phyloP scores from a whole-genome alignment of 441 rosid genomes.

The Capsella rubella region DNA sequence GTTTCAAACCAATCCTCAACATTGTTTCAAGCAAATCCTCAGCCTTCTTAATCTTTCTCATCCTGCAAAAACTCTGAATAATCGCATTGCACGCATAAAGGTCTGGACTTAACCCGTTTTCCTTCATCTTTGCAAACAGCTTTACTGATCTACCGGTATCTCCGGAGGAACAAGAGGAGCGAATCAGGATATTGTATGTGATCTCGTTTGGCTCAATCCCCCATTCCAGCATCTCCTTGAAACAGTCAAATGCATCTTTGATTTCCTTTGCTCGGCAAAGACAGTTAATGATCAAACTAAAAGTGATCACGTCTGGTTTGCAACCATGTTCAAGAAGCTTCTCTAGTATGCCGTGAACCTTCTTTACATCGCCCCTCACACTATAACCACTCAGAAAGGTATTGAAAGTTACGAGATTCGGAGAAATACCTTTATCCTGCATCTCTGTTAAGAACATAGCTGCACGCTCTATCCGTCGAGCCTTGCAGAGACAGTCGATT shows the following conservation, averaged over 20 bases:
- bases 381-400: slow-evolving; percentile 69
- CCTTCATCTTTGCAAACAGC: slow-evolving; percentile 64
- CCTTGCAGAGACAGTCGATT: slow-evolving; percentile 82
- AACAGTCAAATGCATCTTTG: slow-evolving; percentile 83
- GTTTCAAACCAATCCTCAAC: slow-evolving; percentile 61
- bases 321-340: slow-evolving; percentile 66
- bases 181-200: slow-evolving; percentile 72
- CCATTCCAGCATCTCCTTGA: slow-evolving; percentile 83
- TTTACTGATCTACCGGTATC: slow-evolving; percentile 58
- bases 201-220: slow-evolving; percentile 70
- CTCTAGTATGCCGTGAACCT: slow-evolving; percentile 52
- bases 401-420: slow-evolving; percentile 84
- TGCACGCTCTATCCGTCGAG: slow-evolving; percentile 59
- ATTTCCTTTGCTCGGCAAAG: slow-evolving; percentile 65
- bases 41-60: slow-evolving; percentile 62
- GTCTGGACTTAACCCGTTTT: slow-evolving; percentile 64
- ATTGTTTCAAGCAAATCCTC: slow-evolving; percentile 59
- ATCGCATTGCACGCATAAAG: slow-evolving; percentile 67
- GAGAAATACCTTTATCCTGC: slow-evolving; percentile 59
- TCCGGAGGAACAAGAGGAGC: slow-evolving; percentile 58
- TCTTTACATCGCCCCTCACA: slow-evolving; percentile 53
- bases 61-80: slow-evolving; percentile 66
- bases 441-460: slow-evolving; percentile 55
- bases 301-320: slow-evolving; percentile 78
- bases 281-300: slow-evolving; percentile 74